phyloP scores from a whole-genome alignment of 139 green algal genomes.

The Micractinium sp. region DNA sequence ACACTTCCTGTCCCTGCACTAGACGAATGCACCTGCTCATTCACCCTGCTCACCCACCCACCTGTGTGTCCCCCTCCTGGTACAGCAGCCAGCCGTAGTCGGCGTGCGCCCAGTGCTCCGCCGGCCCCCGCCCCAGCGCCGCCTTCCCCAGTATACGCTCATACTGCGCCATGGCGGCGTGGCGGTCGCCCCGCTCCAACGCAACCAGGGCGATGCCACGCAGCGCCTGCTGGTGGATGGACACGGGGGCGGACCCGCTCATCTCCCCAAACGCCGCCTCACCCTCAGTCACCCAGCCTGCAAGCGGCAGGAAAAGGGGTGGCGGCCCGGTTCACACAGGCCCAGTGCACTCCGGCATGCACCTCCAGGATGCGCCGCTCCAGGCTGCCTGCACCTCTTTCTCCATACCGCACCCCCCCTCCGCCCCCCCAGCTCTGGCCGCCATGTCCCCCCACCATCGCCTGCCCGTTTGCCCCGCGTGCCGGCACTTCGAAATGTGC shows the following conservation, averaged over 20 bases:
- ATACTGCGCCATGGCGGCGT: slow-evolving; percentile 55
- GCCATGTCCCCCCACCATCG: no score
- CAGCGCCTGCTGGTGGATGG: slow-evolving; percentile 78
- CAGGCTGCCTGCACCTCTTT: no score
- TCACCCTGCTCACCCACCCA: neutral
- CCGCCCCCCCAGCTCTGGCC: no score
- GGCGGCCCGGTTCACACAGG: no score
- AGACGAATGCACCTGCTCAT: no score
- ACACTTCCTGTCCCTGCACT: no score
- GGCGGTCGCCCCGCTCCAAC: slow-evolving; percentile 19
- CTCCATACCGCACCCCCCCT: no score
- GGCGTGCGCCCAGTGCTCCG: slow-evolving; percentile 77
- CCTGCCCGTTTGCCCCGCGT: no score
- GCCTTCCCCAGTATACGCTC: slow-evolving; percentile 79
- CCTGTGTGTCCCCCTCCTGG: slow-evolving; percentile 62
- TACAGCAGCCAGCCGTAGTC: slow-evolving; percentile 82
- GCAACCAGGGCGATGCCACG: slow-evolving; percentile 53
- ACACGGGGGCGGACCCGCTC: slow-evolving; percentile 65
- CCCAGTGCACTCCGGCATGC: no score
- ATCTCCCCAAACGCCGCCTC: slow-evolving; percentile 72
- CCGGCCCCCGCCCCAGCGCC: slow-evolving; percentile 59
- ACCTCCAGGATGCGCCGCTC: no score
- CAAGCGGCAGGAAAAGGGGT: neutral
- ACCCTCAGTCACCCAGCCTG: slow-evolving; percentile 77
- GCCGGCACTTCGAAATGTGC: no score